These are phyloP conservation scores for Crithidia brevicula DNA, from an alignment of 208 protist genomes.

Conservation along the genomic window DNA sequence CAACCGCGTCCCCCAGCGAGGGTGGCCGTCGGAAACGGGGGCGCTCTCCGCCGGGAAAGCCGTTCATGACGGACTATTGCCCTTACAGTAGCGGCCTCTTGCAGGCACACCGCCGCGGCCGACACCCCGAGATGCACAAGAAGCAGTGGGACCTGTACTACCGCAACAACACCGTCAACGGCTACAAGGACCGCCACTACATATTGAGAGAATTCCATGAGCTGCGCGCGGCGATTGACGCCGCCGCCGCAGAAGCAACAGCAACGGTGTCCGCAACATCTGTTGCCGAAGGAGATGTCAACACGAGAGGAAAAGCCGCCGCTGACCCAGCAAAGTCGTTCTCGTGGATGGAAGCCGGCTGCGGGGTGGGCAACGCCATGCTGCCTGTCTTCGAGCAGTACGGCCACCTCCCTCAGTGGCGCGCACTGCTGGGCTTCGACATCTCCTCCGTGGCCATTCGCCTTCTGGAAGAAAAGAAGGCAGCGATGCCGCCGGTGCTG, in stretches of 20 bases:
- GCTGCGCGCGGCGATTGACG: slow-evolving; percentile 58
- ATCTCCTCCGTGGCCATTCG: slow-evolving; percentile 90
- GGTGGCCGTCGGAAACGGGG: slow-evolving; percentile 28
- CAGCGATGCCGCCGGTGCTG: slow-evolving; percentile 29
- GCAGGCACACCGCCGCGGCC: slow-evolving; percentile 12
- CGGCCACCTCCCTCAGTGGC: slow-evolving; percentile 68
- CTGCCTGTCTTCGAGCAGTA: slow-evolving; percentile 89
- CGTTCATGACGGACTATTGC: slow-evolving; percentile 80
- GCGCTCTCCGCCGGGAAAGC: slow-evolving; percentile 41
- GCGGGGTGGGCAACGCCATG: slow-evolving; percentile 95
- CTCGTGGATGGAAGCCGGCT: slow-evolving; percentile 92
- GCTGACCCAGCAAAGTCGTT: slow-evolving; percentile 17
- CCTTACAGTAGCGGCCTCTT: slow-evolving; percentile 77
- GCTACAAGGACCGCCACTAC: slow-evolving; percentile 92
- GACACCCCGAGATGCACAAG: slow-evolving; percentile 40
- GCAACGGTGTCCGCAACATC: background rate
- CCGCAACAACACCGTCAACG: slow-evolving; percentile 89
- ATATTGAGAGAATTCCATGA: slow-evolving; percentile 86
- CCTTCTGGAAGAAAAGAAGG: slow-evolving; percentile 67
- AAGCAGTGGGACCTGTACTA: slow-evolving; percentile 90
- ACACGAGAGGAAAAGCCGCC: slow-evolving; percentile 9
- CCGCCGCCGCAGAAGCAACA: background rate
- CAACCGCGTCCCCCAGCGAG: background rate
- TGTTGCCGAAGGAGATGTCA: too few species aligned
- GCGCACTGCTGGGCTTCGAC: slow-evolving; percentile 83